A percentile compares a stretch with the other conserved stretches of the same genome.
Conservation (phyloP, 164 flowering plant genomes). For the Paratinospora sagittata region DNA sequence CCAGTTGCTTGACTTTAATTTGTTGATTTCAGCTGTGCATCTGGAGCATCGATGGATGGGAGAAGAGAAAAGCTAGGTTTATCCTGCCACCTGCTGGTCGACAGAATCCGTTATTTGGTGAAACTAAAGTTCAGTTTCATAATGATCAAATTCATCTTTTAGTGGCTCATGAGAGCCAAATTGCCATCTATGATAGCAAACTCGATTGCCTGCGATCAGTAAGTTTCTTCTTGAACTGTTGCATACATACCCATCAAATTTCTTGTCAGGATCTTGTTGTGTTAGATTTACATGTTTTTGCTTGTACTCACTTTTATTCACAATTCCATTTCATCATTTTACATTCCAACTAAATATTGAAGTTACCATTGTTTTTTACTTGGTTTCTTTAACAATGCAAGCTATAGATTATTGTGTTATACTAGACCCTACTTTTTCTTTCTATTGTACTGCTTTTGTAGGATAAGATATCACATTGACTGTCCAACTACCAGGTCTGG, state of each 20-base stretch:
- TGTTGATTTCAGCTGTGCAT: slow-evolving; percentile 41
- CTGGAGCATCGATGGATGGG: slow-evolving; percentile 71
- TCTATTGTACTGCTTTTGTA: background rate
- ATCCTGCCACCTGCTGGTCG: slow-evolving; percentile 57
- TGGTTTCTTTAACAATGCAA: background rate
- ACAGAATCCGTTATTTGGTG: slow-evolving; percentile 40
- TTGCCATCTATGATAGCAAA: slow-evolving; percentile 57
- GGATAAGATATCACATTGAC: no score
- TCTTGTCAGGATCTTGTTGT: background rate
- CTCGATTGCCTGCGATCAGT: slow-evolving; percentile 54
- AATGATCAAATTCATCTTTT: slow-evolving; percentile 56
- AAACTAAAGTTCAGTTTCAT: slow-evolving; percentile 69
- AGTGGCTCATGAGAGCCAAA: slow-evolving; percentile 64
- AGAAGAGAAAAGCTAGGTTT: slow-evolving; percentile 47
- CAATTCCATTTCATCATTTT: no score
- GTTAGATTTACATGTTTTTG: background rate
- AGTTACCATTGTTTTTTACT: background rate
- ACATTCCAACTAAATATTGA: background rate
- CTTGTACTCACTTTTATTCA: background rate
- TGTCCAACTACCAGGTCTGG: no score
- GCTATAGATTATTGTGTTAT: background rate
- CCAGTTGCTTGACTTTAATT: background rate
- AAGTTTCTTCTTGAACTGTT: slow-evolving; percentile 15
- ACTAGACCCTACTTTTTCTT: background rate
- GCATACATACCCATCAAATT: background rate